Evolutionary conservation across 2,329 filamentous ascomycete genomes (phyloP), one percentile per base, ranked within the genome.

Genomic region (Cordyceps farinosa): DNA sequence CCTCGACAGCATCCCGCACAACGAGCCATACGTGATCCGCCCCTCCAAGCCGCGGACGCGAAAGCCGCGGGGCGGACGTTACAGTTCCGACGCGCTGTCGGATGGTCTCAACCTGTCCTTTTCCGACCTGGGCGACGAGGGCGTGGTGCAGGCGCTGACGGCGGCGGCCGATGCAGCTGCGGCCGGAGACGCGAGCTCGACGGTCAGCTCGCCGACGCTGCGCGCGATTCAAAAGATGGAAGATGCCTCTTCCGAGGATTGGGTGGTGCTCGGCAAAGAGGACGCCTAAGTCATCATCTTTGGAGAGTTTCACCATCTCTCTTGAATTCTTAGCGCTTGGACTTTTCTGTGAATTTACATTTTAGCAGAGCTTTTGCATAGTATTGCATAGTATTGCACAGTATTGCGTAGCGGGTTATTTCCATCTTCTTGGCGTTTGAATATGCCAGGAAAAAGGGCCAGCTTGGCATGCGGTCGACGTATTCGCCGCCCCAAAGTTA

Each of bases 171-270:
- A 60, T 36, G 57, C 57, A 5, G 57, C 44, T 27, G 57, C 36
- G 11, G 48, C 48, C 8, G 47, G 34, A 4, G 38, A 32, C 8
- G 48, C 30, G 22, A 61, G 57, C 38, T 61, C 57, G 57, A 52
- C 57, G 48, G 48, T 52, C 48, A 61, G 48, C 57, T 61, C 57
- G 38, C 47, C 57, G 57, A 52, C 57, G 36, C 48, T 61, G 47
- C 45, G 47, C 13, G 57, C 48, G 29, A 36, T 53, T 45, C 57
- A 61, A 27, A 48, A 53, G 29, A 53, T 61, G 57, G 57, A 52
- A 1, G 48, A 61, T 44, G 57, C 29, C 10, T 36, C 38, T 7
- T 40, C 42, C 7, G 59, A 61, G 42, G 30, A 40, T 13, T 61
- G 51, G 59, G 59, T 61, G 11, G 42, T 61, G 5, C 40, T 61